A percentile compares a stretch with the other conserved stretches of the same genome.
Conservation (phyloP, 257 asterid genomes). For the Mentha longifolia region DNA sequence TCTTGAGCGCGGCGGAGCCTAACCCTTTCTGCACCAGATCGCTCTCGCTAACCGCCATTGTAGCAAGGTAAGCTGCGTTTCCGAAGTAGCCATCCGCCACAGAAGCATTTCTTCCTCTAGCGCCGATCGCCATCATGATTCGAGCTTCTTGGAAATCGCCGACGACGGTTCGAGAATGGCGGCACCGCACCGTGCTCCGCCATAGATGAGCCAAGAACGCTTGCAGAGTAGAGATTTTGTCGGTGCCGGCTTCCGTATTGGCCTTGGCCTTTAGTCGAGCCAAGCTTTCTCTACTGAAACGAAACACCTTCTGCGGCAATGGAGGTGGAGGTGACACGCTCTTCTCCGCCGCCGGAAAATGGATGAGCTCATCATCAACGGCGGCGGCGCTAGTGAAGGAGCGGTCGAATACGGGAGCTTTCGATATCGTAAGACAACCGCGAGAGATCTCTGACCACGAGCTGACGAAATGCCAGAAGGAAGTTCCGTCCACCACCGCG, state of each 20-base stretch:
- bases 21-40: constrained; percentile 32
- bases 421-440: constrained; percentile 6
- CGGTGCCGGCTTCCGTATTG: constrained; percentile 28
- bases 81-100: constrained; percentile 49
- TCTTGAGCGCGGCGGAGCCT: constrained; percentile 38
- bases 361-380: not conserved
- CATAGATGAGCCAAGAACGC: constrained; percentile 25
- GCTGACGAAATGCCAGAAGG: constrained; percentile 59
- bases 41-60: not conserved
- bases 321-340: constrained; percentile 9
- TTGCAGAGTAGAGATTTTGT: constrained; percentile 17
- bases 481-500: constrained; percentile 42
- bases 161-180: not conserved
- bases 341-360: not conserved
- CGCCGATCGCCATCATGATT: constrained; percentile 17
- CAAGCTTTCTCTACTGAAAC: constrained; percentile 41
- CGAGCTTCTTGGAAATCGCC: not conserved
- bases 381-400: constrained; percentile 36
- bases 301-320: constrained; percentile 36
- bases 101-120: constrained; percentile 42
- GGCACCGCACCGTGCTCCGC: constrained; percentile 10
- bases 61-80: constrained; percentile 18
- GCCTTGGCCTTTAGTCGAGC: constrained; percentile 46
- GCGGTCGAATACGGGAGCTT: constrained; percentile 34
- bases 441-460: not conserved